Base-by-base conservation (phyloP, 2,329 filamentous ascomycete genomes). In the Xylaria sp. region DNA sequence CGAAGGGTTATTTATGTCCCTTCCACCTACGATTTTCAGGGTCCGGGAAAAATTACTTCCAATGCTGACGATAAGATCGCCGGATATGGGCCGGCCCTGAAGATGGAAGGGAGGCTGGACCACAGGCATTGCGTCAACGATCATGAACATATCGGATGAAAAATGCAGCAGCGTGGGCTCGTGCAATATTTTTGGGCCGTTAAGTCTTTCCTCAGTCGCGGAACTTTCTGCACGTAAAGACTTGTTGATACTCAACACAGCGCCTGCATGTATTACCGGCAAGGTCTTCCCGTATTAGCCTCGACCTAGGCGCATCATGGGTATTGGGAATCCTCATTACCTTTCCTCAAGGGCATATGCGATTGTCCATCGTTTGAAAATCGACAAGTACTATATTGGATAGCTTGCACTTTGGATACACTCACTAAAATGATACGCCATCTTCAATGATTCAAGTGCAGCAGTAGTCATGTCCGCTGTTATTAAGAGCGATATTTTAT, bases 371-470 rank as follows among this genome's bases (percentile, higher is more conserved):
- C 70, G 9, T 74, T 72, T 1, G 53, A 11, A 66, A 67, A 36
- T 73, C 71, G 2, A 70, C 70, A 17, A 75, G 71, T 11, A 74
- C 73, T 6, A 71, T 75, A 60, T 74, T 76, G 17, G 73, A 74
- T 6, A 77, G 70, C n/a, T 68, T 64, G 71, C 70, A 76, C 10
- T 67, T 62, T 0, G 48, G 42, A 11, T 74, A 71, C 0, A 74
- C 73, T 51, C 74, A 72, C 38, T 74, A 72, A 10, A 76, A 65
- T 11, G 71, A 74, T 36, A 77, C 63, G 33, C 73, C 73, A n/a
- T 74, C 69, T 31, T 71, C 61, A 15, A 66, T 56, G 28, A 77
- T 71, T 23, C 72, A 15, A 56, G 53, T 9, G 65, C 65, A 23
- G 73, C 74, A 0, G 54, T 40, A 13, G 49, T 54, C 61, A 77